These are phyloP conservation scores for Fusarium sp. DNA, from an alignment of 2,329 filamentous ascomycete species.

Conservation along the genomic window DNA sequence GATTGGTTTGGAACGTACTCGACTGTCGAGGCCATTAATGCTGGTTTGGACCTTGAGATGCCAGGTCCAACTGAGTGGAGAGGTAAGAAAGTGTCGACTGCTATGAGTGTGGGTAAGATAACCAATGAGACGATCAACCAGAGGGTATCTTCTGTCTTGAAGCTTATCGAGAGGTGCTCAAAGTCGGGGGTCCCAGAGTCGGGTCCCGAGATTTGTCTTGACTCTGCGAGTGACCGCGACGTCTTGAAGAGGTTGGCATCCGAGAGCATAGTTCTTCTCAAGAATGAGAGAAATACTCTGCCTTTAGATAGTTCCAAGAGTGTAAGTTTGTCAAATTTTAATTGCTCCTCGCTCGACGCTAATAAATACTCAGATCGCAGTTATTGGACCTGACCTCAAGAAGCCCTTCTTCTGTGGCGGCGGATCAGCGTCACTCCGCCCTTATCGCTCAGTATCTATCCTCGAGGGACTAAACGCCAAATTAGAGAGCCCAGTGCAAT, in stretches of 20 bases:
- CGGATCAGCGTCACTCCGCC: constrained; percentile 68
- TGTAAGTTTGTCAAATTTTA: constrained; percentile 43
- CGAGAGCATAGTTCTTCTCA: constrained; percentile 78
- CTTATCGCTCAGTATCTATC: constrained; percentile 77
- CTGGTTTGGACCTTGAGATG: constrained; percentile 71
- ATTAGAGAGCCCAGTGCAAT: not conserved
- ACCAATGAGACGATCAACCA: constrained; percentile 65
- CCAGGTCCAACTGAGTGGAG: constrained; percentile 64
- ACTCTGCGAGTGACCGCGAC: constrained; percentile 69
- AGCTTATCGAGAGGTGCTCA: constrained; percentile 66
- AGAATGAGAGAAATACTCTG: constrained; percentile 73
- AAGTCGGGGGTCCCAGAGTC: constrained; percentile 65
- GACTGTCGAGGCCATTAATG: constrained; percentile 60
- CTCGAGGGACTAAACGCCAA: constrained; percentile 63
- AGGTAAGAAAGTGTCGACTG: constrained; percentile 61
- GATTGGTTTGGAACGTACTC: constrained; percentile 66
- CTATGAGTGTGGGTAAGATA: constrained; percentile 66
- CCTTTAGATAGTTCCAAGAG: constrained; percentile 72
- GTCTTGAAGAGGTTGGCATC: constrained; percentile 73
- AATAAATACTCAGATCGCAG: constrained; percentile 42
- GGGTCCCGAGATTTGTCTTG: constrained; percentile 62
- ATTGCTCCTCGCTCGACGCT: not conserved
- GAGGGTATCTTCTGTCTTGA: constrained; percentile 66
- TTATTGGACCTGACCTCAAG: constrained; percentile 68
- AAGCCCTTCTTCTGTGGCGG: constrained; percentile 69